A percentile compares a stretch with the other conserved stretches of the same genome.
These are phyloP conservation scores for Curvularia spicifera DNA, from an alignment of 2,329 filamentous ascomycete genomes.

Conservation along the genomic window DNA sequence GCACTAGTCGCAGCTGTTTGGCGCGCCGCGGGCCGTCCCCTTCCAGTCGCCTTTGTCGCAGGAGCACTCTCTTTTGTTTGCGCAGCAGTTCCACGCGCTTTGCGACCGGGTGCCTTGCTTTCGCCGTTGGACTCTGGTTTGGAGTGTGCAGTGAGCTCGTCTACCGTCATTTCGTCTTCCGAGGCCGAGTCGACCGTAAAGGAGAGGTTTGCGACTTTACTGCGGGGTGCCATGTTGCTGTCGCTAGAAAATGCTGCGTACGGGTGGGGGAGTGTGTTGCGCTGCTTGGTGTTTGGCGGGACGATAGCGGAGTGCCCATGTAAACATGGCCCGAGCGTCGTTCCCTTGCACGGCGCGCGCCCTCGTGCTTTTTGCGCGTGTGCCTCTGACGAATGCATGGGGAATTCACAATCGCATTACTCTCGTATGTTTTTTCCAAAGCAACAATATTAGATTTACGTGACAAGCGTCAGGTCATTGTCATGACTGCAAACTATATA, in stretches of 20 bases:
- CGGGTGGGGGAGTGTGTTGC: conserved; percentile 6
- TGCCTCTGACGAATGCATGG: background rate
- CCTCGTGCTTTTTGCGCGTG: background rate
- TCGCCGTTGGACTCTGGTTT: conserved; percentile 52
- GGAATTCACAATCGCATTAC: background rate
- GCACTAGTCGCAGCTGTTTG: conserved; percentile 46
- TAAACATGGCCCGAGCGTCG: conserved; percentile 16
- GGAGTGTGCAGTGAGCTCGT: conserved; percentile 45
- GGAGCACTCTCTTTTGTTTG: conserved; percentile 33
- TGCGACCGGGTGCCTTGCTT: conserved; percentile 46
- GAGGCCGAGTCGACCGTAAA: conserved; percentile 51
- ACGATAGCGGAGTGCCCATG: conserved; percentile 8
- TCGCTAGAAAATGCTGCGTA: background rate
- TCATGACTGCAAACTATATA: conserved; percentile 16
- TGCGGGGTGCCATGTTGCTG: conserved; percentile 43
- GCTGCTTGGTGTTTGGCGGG: conserved; percentile 13
- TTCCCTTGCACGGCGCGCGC: background rate
- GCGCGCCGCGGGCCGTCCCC: conserved; percentile 47
- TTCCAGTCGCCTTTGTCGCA: conserved; percentile 42
- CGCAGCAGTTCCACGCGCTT: conserved; percentile 42
- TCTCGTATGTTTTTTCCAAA: background rate
- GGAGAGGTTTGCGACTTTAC: conserved; percentile 43
- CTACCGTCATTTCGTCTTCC: conserved; percentile 50
- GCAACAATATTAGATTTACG: background rate
- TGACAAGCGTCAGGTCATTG: conserved; percentile 1